Base-by-base conservation (phyloP, 2,329 filamentous ascomycete genomes). In the Ophiocordyceps unilateralis region DNA sequence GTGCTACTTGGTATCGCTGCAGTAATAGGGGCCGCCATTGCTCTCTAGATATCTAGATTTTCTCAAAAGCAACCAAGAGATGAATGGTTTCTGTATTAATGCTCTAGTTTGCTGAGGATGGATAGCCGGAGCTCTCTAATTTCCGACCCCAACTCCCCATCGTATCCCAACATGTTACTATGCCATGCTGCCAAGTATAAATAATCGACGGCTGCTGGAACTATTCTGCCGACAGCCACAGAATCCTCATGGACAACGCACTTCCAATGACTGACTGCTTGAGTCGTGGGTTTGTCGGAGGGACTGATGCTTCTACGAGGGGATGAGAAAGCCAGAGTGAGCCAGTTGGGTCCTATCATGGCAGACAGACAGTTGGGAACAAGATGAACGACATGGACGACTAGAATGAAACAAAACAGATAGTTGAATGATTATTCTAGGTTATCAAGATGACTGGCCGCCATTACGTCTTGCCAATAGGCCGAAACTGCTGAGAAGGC, bases 141-240 rank as follows among this genome's bases (percentile, higher is more conserved):
- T n/a, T n/a, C n/a, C n/a, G n/a, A n/a, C n/a, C n/a, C n/a, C n/a
- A n/a, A n/a, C n/a, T n/a, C n/a, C n/a, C n/a, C n/a, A n/a, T n/a
- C n/a, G n/a, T n/a, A n/a, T n/a, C n/a, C n/a, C n/a, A n/a, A n/a
- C n/a, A n/a, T n/a, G n/a, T n/a, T n/a, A n/a, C n/a, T n/a, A n/a
- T n/a, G n/a, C n/a, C n/a, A n/a, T n/a, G n/a, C n/a, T n/a, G n/a
- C n/a, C n/a, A n/a, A n/a, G n/a, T n/a, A n/a, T n/a, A n/a, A n/a
- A n/a, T n/a, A n/a, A n/a, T n/a, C n/a, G 45, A 49, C 6, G 45
- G 34, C 9, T 45, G 45, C 19, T 46, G 44, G 44, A 45, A 49
- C 30, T 30, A 32, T 22, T 38, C 34, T 5, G 11, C 38, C 15
- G 45, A 47, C 6, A 37, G 26, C 28, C 45, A 49, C 21, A 17